Evolutionary conservation across 257 asterid genomes (phyloP).

Genomic region (Misopates orontium): DNA sequence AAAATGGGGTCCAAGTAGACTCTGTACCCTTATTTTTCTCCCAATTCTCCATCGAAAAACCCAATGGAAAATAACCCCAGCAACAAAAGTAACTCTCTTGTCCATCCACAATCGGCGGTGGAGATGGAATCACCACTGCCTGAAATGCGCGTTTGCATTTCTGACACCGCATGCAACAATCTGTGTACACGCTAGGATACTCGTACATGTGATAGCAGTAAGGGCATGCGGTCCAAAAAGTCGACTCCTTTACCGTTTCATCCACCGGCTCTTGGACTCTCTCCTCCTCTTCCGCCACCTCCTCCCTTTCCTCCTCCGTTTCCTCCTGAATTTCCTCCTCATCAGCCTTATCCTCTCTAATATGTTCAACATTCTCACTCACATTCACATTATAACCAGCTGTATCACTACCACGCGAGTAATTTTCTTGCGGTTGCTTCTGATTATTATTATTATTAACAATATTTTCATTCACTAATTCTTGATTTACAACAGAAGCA

Average conservation of each 20-base stretch:
- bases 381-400: constrained; percentile 6
- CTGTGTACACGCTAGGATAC: constrained; percentile 62
- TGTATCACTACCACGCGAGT: background rate
- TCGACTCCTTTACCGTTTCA: constrained; percentile 26
- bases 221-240: constrained; percentile 89
- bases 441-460: constrained; percentile 21
- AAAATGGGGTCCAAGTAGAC: constrained; percentile 79
- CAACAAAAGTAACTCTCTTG: constrained; percentile 74
- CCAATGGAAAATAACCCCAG: constrained; percentile 89
- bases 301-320: constrained; percentile 24
- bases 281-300: constrained; percentile 38
- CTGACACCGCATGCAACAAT: constrained; percentile 73
- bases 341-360: constrained; percentile 25
- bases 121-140: constrained; percentile 65
- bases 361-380: constrained; percentile 33
- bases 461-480: background rate
- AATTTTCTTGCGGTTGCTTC: constrained; percentile 12
- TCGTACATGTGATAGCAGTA: constrained; percentile 86
- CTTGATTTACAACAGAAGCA: constrained; percentile 23
- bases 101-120: constrained; percentile 73
- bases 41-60: constrained; percentile 54
- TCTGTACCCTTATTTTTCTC: constrained; percentile 49
- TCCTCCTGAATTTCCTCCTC: constrained; percentile 26
- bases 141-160: constrained; percentile 84
- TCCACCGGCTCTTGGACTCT: constrained; percentile 25